These are phyloP conservation scores for Sclerotinia subarctica DNA, from an alignment of 2,329 filamentous ascomycete genomes.

Conservation along the genomic window DNA sequence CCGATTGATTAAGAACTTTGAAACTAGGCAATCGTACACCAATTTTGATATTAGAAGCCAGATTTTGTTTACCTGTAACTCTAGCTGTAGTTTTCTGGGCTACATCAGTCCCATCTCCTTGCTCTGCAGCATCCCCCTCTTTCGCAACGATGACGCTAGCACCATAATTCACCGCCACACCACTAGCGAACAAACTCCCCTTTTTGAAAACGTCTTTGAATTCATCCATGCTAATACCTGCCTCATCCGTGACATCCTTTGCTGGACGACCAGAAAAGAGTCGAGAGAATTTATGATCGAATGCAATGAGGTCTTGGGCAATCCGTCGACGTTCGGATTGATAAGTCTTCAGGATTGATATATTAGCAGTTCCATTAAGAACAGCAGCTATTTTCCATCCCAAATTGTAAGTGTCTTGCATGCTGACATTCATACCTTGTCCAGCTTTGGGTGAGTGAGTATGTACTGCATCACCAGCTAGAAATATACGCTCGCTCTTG, in stretches of 20 bases:
- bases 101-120: constrained; percentile 50
- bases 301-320: constrained; percentile 63
- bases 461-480: constrained; percentile 46
- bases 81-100: constrained; percentile 47
- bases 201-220: constrained; percentile 61
- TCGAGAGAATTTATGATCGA: constrained; percentile 56
- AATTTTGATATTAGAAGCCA: constrained; percentile 36
- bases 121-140: constrained; percentile 42
- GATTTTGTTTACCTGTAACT: constrained; percentile 46
- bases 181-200: constrained; percentile 58
- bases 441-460: constrained; percentile 63
- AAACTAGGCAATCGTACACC: constrained; percentile 59
- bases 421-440: constrained; percentile 56
- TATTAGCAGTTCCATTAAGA: constrained; percentile 41
- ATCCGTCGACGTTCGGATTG: constrained; percentile 59
- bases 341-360: constrained; percentile 57
- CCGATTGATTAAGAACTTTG: constrained; percentile 57
- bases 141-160: constrained; percentile 56
- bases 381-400: constrained; percentile 53
- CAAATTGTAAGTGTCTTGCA: constrained; percentile 63
- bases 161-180: constrained; percentile 57
- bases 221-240: constrained; percentile 58
- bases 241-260: constrained; percentile 40
- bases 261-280: constrained; percentile 56
- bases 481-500: constrained; percentile 49